Percentiles rank a stretch among this genome's conserved stretches.
Conservation (phyloP, 2,329 filamentous ascomycete genomes). For the Colletotrichum sp. region DNA sequence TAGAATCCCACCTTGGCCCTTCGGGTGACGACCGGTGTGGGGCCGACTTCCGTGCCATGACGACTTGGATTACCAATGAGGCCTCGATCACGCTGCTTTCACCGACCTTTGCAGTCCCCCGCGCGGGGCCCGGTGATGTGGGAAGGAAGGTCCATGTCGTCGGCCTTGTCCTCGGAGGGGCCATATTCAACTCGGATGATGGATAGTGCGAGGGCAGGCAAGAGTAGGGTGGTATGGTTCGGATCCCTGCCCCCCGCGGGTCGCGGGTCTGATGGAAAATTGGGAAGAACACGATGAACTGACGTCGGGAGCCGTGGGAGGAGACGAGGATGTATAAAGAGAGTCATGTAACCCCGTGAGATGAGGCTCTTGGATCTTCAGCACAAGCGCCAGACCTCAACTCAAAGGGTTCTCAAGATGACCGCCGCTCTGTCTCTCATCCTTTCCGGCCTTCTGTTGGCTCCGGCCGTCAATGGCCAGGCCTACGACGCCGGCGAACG, state of each 20-base stretch:
- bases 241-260: background rate
- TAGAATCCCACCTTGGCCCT: background rate
- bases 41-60: conserved; percentile 10
- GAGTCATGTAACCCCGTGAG: background rate
- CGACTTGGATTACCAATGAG: background rate
- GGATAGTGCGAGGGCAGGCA: background rate
- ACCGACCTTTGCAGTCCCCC: background rate
- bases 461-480: conserved; percentile 30
- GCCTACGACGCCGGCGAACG: conserved; percentile 28
- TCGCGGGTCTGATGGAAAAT: background rate
- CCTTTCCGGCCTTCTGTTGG: conserved; percentile 36
- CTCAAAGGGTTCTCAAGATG: conserved; percentile 17
- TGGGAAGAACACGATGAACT: background rate
- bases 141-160: background rate
- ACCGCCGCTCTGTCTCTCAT: conserved; percentile 49
- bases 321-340: conserved; percentile 3
- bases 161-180: background rate
- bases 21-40: background rate
- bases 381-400: conserved; percentile 13
- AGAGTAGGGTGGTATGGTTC: background rate
- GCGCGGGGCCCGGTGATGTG: background rate
- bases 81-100: background rate
- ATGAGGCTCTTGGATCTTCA: background rate
- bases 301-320: background rate
- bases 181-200: background rate